A percentile compares a stretch with the other conserved stretches of the same genome.
These are phyloP conservation scores for Flagelloscypha sp. DNA, from an alignment of 768 basidiomycete species.

Conservation along the genomic window DNA sequence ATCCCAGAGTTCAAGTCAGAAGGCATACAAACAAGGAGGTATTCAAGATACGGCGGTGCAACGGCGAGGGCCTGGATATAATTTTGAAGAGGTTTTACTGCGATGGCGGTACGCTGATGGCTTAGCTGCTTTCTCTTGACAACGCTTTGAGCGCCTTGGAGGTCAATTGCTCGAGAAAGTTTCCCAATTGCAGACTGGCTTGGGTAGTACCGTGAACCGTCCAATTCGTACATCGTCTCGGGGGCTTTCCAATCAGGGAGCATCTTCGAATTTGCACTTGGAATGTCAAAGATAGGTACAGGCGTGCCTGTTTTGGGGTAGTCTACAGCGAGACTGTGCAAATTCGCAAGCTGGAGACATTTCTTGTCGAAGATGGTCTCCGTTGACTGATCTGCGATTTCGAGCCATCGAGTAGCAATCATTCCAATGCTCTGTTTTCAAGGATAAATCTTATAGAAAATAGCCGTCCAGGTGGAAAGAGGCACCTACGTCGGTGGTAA, in stretches of 20 bases:
- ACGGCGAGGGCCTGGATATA: no score
- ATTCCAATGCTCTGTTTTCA: slow-evolving; percentile 44
- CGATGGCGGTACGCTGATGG: no score
- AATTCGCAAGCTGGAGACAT: slow-evolving; percentile 43
- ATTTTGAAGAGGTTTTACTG: slow-evolving; percentile 9
- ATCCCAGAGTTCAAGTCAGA: no score
- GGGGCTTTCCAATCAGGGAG: slow-evolving; percentile 64
- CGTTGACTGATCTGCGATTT: slow-evolving; percentile 50
- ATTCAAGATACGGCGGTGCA: no score
- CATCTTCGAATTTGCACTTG: slow-evolving; percentile 27
- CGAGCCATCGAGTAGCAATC: slow-evolving; percentile 54
- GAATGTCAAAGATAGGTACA: slow-evolving; percentile 31
- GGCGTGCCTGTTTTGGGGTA: slow-evolving; percentile 53
- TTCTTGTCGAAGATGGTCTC: slow-evolving; percentile 39
- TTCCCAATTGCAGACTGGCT: slow-evolving; percentile 51
- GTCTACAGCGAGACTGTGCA: slow-evolving; percentile 62
- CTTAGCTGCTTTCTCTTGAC: slow-evolving; percentile 12
- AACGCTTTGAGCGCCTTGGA: slow-evolving; percentile 27
- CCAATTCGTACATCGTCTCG: slow-evolving; percentile 34
- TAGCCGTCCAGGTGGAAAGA: background rate
- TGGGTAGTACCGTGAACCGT: slow-evolving; percentile 35
- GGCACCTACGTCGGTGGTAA: slow-evolving; percentile 49
- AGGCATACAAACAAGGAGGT: no score
- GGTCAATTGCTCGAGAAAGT: slow-evolving; percentile 53
- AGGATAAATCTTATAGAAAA: slow-evolving; percentile 3